A percentile compares a stretch with the other conserved stretches of the same genome.
Evolutionary conservation across 164 flowering plant genomes (phyloP).

Genomic region (Warburgia ugandensis): DNA sequence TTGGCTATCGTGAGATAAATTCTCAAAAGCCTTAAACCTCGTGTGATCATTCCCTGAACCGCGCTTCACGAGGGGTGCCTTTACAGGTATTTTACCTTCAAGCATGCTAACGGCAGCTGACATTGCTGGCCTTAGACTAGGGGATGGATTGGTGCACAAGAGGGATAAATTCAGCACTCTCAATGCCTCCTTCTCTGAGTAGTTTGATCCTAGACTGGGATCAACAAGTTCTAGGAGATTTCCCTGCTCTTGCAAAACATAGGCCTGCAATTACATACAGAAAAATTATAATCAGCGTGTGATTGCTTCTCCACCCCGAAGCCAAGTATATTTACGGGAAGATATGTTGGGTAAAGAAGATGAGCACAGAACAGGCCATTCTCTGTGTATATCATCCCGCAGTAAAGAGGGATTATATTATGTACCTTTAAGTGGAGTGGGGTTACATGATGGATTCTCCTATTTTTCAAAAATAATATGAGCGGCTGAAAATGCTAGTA

Average conservation of each 20-base stretch:
- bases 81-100: conserved; percentile 20
- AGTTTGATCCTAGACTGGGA: conserved; percentile 9
- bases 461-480: no score
- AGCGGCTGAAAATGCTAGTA: no score
- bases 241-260: conserved; percentile 18
- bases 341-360: no score
- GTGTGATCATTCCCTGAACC: conserved; percentile 11
- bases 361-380: no score
- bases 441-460: no score
- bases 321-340: no score
- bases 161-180: conserved; percentile 17
- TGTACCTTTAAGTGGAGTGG: not conserved
- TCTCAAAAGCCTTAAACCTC: conserved; percentile 36
- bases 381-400: no score
- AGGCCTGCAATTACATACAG: no score
- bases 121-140: conserved; percentile 21
- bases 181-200: conserved; percentile 15
- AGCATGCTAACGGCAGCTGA: conserved; percentile 20
- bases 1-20: conserved; percentile 23
- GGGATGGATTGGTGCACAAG: conserved; percentile 23
- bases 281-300: no score
- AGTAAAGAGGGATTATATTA: not conserved
- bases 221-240: conserved; percentile 17
- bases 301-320: no score
- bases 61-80: conserved; percentile 11